Base-by-base conservation (phyloP, 768 basidiomycete species). In the Thelephora ganbajun region DNA sequence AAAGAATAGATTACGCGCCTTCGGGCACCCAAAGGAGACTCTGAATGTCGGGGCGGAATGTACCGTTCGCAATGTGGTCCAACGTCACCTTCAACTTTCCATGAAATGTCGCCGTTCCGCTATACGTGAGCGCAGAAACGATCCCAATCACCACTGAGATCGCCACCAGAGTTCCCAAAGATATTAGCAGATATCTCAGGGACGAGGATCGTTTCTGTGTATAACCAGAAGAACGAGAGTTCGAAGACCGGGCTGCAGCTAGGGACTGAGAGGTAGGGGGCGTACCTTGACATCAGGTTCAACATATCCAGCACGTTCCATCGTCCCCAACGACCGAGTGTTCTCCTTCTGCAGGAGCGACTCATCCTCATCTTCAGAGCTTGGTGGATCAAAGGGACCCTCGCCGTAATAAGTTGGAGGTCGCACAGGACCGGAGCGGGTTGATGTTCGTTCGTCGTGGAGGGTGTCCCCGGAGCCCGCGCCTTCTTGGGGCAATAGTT, bases 31-130 rank as follows among this genome's bases (percentile, higher is more conserved):
- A 99, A 39, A 79, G 70, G 33, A 99, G 60, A 18, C 56, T 55
- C 43, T 70, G 68, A 2, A 59, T 55, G 2, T 70, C 58, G 2
- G 69, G 63, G 13, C 33, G 51, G 58, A 97, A 98, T 1, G 93
- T 97, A 3, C 89, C 90, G 59, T 96, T 94, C 67, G 90, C 91
- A 45, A 96, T 63, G 60, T 92, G 83, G 58, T 97, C 89, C 73
- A 98, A 78, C 3, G 82, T 83, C 26, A 97, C 69, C 54, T 76
- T 84, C 50, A 69, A 69, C 33, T 61, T 69, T 1, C 87, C 84
- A 22, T 70, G 69, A 5, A 68, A 56, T 56, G 63, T 67, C 6
- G 71, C 57, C 48, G 71, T 64, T 16, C 80, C 76, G 20, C 71
- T 69, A 66, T 89, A 96, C 2, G 77, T 71, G 44, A 72, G 68